Percentiles rank a stretch among this genome's conserved stretches.
Conservation (phyloP, 2,329 filamentous ascomycete species). For the Trichoderma asperellum region DNA sequence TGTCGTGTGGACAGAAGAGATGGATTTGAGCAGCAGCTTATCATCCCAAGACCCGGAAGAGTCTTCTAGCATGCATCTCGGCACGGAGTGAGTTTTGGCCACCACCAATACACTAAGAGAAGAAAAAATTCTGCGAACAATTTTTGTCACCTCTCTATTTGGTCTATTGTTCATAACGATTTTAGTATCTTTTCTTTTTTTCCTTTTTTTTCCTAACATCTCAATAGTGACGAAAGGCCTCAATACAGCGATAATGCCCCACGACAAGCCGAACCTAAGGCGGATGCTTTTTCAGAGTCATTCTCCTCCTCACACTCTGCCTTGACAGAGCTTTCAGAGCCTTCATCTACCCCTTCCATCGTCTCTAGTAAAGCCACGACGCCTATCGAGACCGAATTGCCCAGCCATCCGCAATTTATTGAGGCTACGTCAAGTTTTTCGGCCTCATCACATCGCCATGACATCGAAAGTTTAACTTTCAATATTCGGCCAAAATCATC, state of each 20-base stretch:
- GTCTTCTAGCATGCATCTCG: slow-evolving; percentile 33
- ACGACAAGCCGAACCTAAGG: slow-evolving; percentile 30
- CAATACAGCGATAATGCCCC: slow-evolving; percentile 31
- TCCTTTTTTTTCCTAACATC: slow-evolving; percentile 16
- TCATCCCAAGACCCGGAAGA: slow-evolving; percentile 35
- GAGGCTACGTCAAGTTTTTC: slow-evolving; percentile 31
- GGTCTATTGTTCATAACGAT: neutral
- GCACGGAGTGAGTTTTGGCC: slow-evolving; percentile 38
- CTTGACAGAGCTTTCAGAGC: slow-evolving; percentile 59
- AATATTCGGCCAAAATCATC: slow-evolving; percentile 77
- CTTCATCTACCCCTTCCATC: slow-evolving; percentile 58
- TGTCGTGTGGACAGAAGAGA: slow-evolving; percentile 50
- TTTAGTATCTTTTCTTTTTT: neutral
- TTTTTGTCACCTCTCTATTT: slow-evolving; percentile 4
- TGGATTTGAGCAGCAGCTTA: slow-evolving; percentile 38
- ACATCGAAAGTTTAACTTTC: slow-evolving; percentile 48
- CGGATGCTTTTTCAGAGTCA: slow-evolving; percentile 43
- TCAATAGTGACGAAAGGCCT: slow-evolving; percentile 33
- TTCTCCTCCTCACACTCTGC: slow-evolving; percentile 58
- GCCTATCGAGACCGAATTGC: slow-evolving; percentile 51
- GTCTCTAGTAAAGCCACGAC: slow-evolving; percentile 67
- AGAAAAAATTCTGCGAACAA: neutral
- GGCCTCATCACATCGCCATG: slow-evolving; percentile 37
- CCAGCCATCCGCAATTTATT: slow-evolving; percentile 33
- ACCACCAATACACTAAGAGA: neutral